Conservation (phyloP, 2,329 filamentous ascomycete species). For the Thelonectria rubi region DNA sequence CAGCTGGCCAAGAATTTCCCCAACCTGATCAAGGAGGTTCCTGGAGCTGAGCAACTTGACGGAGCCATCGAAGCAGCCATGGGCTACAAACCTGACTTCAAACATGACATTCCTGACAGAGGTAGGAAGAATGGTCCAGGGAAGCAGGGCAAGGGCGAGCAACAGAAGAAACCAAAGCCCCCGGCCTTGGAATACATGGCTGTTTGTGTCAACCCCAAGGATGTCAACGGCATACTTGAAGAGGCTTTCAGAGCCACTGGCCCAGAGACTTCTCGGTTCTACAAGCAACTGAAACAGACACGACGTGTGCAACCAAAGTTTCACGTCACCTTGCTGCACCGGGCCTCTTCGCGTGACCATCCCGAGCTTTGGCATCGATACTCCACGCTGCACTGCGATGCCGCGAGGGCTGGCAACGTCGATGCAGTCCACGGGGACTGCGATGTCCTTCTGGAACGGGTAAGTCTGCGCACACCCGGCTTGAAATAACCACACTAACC, state of each 20-base stretch:
- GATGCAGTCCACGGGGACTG: slow-evolving; percentile 65
- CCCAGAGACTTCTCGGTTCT: slow-evolving; percentile 65
- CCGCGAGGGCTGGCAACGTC: slow-evolving; percentile 46
- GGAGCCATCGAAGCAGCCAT: slow-evolving; percentile 78
- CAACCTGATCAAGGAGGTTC: slow-evolving; percentile 75
- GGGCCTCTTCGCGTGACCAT: slow-evolving; percentile 66
- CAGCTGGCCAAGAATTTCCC: slow-evolving; percentile 82
- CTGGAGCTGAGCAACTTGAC: slow-evolving; percentile 78
- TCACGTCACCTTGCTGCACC: slow-evolving; percentile 94
- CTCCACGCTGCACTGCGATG: slow-evolving; percentile 62
- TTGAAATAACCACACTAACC: slow-evolving; percentile 16
- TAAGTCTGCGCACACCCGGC: slow-evolving; percentile 42
- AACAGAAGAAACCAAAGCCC: slow-evolving; percentile 52
- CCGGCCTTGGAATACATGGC: slow-evolving; percentile 66
- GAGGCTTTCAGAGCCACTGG: slow-evolving; percentile 69
- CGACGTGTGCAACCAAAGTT: slow-evolving; percentile 85
- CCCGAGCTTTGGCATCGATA: slow-evolving; percentile 82
- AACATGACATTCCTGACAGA: slow-evolving; percentile 75
- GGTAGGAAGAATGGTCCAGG: slow-evolving; percentile 50
- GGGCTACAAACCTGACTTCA: slow-evolving; percentile 79
- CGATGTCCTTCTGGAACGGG: slow-evolving; percentile 69
- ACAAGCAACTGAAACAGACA: slow-evolving; percentile 75
- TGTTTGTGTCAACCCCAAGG: slow-evolving; percentile 55
- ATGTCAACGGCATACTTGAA: slow-evolving; percentile 67
- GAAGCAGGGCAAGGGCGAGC: slow-evolving; percentile 40